These are phyloP conservation scores for Leccinum obscurum DNA, from an alignment of 768 basidiomycete genomes.

Conservation along the genomic window DNA sequence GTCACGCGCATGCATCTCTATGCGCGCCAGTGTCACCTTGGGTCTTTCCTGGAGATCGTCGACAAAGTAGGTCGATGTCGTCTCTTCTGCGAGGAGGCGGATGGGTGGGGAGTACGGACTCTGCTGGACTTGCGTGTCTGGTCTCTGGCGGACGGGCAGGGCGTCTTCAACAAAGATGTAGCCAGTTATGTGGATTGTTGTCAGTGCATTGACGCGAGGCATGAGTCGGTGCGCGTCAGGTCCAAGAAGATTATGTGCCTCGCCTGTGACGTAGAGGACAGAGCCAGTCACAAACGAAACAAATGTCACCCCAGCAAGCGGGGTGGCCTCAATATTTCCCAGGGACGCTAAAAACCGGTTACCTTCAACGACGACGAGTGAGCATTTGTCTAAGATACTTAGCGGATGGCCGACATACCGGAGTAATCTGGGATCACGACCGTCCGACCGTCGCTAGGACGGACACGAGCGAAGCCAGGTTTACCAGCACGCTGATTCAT, in stretches of 20 bases:
- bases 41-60: constrained; percentile 23
- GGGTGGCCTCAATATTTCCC: constrained; percentile 62
- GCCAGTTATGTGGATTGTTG: constrained; percentile 50
- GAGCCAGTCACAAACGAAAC: constrained; percentile 53
- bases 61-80: constrained; percentile 30
- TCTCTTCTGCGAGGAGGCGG: constrained; percentile 53
- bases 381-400: background rate
- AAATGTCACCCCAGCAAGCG: constrained; percentile 56
- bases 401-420: constrained; percentile 31
- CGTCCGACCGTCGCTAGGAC: constrained; percentile 52
- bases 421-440: constrained; percentile 63
- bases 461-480: constrained; percentile 59
- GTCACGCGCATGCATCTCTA: constrained; percentile 45
- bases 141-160: constrained; percentile 52
- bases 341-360: constrained; percentile 63
- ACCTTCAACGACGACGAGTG: constrained; percentile 34
- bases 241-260: constrained; percentile 51
- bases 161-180: constrained; percentile 55
- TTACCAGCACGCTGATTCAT: constrained; percentile 68
- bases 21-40: constrained; percentile 32
- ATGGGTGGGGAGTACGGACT: constrained; percentile 65
- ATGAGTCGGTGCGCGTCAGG: constrained; percentile 44
- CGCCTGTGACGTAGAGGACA: constrained; percentile 66
- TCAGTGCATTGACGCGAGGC: constrained; percentile 56
- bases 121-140: constrained; percentile 28